A percentile compares a stretch with the other conserved stretches of the same genome.
phyloP scores from a whole-genome alignment of 371 early-diverging fungal genomes.

The Mucor lusitanicus region DNA sequence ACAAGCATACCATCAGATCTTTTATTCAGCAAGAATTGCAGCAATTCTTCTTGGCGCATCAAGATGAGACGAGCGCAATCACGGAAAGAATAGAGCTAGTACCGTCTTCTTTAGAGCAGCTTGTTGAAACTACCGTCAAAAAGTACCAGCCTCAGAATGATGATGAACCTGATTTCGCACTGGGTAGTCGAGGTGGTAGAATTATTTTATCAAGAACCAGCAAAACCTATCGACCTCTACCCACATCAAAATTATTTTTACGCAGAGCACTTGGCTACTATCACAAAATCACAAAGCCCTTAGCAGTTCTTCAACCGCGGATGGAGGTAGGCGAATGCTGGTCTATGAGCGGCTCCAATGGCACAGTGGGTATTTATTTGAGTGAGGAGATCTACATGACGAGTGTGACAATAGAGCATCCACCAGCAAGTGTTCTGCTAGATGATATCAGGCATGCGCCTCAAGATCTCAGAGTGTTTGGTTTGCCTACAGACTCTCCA shows the following conservation, averaged over 20 bases:
- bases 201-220: background rate
- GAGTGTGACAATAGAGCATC: slow-evolving; percentile 10
- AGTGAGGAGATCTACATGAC: slow-evolving; percentile 3
- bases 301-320: slow-evolving; percentile 3
- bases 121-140: background rate
- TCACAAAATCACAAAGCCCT: background rate
- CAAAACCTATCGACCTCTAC: background rate
- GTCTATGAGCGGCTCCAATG: slow-evolving; percentile 11
- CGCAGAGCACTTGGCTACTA: background rate
- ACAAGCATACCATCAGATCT: background rate
- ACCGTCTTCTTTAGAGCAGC: background rate
- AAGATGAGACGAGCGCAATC: background rate
- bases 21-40: background rate
- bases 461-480: slow-evolving; percentile 1
- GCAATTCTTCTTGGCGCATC: background rate
- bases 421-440: background rate
- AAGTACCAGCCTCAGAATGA: background rate
- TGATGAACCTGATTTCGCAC: background rate
- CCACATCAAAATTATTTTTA: background rate
- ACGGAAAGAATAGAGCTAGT: background rate
- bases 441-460: slow-evolving; percentile 7
- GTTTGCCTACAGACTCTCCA: background rate
- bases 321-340: slow-evolving; percentile 18
- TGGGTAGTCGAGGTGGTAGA: background rate
- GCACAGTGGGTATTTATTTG: slow-evolving; percentile 8